Conservation (phyloP, 2,329 filamentous ascomycete species). For the Mollisia scopiformis region DNA sequence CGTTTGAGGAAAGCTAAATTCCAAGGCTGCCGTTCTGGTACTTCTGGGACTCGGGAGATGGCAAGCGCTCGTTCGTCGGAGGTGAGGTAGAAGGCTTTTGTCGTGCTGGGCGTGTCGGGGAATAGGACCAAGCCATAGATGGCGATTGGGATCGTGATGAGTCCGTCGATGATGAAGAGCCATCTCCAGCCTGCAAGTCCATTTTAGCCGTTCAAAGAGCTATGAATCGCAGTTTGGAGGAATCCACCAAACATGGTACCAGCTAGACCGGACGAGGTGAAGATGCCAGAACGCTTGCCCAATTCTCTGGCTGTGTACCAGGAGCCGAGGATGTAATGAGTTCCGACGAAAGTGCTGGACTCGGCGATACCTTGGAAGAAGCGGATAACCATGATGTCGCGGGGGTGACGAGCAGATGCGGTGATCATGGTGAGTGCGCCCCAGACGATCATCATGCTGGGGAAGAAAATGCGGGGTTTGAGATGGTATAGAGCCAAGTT, state of each 20-base stretch:
- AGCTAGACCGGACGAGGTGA: constrained; percentile 60
- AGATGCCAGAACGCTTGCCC: constrained; percentile 63
- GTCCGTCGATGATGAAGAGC: constrained; percentile 55
- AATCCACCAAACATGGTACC: constrained; percentile 66
- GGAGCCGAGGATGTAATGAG: constrained; percentile 61
- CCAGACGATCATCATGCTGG: constrained; percentile 66
- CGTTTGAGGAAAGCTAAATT: constrained; percentile 52
- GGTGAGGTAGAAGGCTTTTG: constrained; percentile 45
- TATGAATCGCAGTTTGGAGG: constrained; percentile 51
- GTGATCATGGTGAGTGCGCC: constrained; percentile 65
- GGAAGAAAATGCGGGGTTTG: constrained; percentile 65
- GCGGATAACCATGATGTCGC: constrained; percentile 62
- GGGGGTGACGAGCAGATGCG: constrained; percentile 52
- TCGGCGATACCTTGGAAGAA: constrained; percentile 60
- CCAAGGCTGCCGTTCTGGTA: constrained; percentile 46
- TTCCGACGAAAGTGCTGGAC: constrained; percentile 58
- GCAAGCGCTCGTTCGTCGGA: constrained; percentile 45
- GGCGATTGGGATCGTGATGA: constrained; percentile 59
- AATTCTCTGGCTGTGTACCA: constrained; percentile 66
- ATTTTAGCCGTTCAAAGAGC: constrained; percentile 42
- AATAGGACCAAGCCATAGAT: constrained; percentile 54
- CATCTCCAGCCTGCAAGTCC: constrained; percentile 55
- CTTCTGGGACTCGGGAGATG: constrained; percentile 46
- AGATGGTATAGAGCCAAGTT: constrained; percentile 66
- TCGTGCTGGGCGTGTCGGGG: constrained; percentile 46